These are phyloP conservation scores for Biscogniauxia sp. DNA, from an alignment of 2,329 filamentous ascomycete genomes.

Conservation along the genomic window DNA sequence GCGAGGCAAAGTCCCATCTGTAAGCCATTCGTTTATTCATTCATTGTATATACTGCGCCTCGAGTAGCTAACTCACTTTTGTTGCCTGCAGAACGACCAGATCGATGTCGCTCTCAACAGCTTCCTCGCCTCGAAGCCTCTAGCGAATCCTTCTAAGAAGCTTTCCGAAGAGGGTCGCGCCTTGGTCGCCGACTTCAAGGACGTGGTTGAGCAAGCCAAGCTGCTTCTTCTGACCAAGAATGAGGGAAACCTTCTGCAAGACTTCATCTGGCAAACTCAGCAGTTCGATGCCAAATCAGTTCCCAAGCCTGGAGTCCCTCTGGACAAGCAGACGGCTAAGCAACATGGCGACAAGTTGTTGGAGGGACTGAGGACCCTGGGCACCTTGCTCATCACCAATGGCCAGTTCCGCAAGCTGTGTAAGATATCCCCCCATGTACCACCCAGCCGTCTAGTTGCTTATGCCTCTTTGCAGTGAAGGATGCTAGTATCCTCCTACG, in stretches of 20 bases:
- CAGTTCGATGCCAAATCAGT: slow-evolving; percentile 66
- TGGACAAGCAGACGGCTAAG: slow-evolving; percentile 74
- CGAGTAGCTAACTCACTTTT: slow-evolving; percentile 10
- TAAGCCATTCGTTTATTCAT: slow-evolving; percentile 43
- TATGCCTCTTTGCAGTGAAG: slow-evolving; percentile 48
- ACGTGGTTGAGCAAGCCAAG: slow-evolving; percentile 79
- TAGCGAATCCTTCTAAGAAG: slow-evolving; percentile 68
- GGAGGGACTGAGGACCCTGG: slow-evolving; percentile 82
- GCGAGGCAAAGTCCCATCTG: slow-evolving; percentile 85
- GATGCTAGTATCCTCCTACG: slow-evolving; percentile 80
- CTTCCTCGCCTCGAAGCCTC: slow-evolving; percentile 68
- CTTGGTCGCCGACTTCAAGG: slow-evolving; percentile 74
- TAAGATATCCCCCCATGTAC: slow-evolving; percentile 40
- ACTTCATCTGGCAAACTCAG: slow-evolving; percentile 94
- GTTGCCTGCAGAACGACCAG: slow-evolving; percentile 71
- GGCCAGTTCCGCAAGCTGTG: slow-evolving; percentile 91
- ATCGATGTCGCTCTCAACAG: slow-evolving; percentile 94
- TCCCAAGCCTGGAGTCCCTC: slow-evolving; percentile 59
- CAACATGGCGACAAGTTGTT: slow-evolving; percentile 82
- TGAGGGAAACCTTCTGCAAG: slow-evolving; percentile 87
- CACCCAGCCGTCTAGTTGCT: not conserved
- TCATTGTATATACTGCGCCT: not conserved
- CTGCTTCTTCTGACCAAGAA: slow-evolving; percentile 88
- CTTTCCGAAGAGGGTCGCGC: slow-evolving; percentile 79
- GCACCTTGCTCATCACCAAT: slow-evolving; percentile 88